Percentiles rank a stretch among this genome's conserved stretches.
phyloP scores from a whole-genome alignment of 495 filamentous ascomycete genomes.

The Lentithecium fluviatile region DNA sequence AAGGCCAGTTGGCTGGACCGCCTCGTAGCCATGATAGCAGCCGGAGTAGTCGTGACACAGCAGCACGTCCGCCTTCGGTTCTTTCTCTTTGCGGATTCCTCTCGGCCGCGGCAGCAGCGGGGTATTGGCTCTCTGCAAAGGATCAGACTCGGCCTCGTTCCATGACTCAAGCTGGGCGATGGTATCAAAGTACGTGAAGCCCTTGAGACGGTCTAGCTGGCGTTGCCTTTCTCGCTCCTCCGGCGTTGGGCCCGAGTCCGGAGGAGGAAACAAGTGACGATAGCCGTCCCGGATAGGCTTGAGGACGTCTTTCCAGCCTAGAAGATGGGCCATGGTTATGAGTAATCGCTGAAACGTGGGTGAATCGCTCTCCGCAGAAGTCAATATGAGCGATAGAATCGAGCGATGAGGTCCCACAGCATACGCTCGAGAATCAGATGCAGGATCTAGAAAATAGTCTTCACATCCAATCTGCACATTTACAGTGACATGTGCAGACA shows the following conservation, averaged over 20 bases:
- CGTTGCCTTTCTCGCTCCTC: conserved; percentile 31
- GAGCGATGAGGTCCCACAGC: too few relatives aligned
- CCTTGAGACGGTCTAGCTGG: conserved; percentile 34
- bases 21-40: conserved; percentile 47
- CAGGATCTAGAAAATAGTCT: too few relatives aligned
- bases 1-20: conserved; percentile 30
- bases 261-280: conserved; percentile 31
- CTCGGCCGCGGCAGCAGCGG: conserved; percentile 39
- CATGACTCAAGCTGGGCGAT: conserved; percentile 44
- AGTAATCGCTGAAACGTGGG: background rate
- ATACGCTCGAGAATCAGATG: too few relatives aligned
- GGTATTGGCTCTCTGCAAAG: conserved; percentile 45
- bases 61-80: conserved; percentile 35
- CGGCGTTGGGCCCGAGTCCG: conserved; percentile 31
- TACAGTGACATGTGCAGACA: background rate
- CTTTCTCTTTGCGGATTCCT: background rate
- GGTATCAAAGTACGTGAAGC: conserved; percentile 42
- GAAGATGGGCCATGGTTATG: conserved; percentile 2
- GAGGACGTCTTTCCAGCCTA: conserved; percentile 38
- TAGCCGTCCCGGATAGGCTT: conserved; percentile 37
- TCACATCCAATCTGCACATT: too few relatives aligned
- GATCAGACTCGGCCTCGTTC: conserved; percentile 41
- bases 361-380: too few relatives aligned
- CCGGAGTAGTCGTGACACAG: conserved; percentile 50
- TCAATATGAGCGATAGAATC: too few relatives aligned